Evolutionary conservation across 2,329 filamentous ascomycete genomes (phyloP).

Genomic region (Epichloe gansuensis): DNA sequence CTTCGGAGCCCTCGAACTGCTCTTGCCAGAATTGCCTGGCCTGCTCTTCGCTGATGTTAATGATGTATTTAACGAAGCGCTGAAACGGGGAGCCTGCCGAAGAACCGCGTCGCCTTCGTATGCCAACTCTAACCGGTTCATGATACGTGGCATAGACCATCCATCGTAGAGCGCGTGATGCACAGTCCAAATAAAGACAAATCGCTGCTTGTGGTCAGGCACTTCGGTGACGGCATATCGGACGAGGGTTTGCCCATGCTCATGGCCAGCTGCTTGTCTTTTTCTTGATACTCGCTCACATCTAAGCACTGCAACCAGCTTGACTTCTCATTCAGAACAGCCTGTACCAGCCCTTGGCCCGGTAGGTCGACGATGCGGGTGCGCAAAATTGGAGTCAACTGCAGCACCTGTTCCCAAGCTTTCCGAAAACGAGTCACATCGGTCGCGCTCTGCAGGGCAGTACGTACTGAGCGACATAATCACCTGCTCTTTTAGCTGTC

Average conservation of each 20-base stretch:
- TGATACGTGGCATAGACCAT: constrained; percentile 33
- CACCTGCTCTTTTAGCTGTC: constrained; percentile 2
- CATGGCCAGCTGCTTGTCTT: constrained; percentile 18
- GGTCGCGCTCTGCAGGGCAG: constrained; percentile 1
- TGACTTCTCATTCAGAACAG: constrained; percentile 25
- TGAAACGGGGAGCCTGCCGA: constrained; percentile 19
- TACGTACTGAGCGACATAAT: constrained; percentile 4
- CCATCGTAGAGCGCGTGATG: constrained; percentile 41
- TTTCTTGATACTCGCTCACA: constrained; percentile 21
- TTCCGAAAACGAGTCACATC: background rate
- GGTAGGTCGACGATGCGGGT: constrained; percentile 6
- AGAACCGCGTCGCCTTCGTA: constrained; percentile 20
- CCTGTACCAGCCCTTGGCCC: constrained; percentile 26
- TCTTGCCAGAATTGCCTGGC: constrained; percentile 29
- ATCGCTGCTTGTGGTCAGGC: background rate
- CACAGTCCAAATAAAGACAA: constrained; percentile 24
- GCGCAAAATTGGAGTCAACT: constrained; percentile 5
- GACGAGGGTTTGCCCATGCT: constrained; percentile 10
- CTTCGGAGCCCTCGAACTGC: background rate
- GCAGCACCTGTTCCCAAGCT: constrained; percentile 6
- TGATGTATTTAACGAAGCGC: constrained; percentile 29
- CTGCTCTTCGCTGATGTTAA: constrained; percentile 18
- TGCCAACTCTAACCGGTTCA: constrained; percentile 26
- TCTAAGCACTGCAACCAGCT: constrained; percentile 16
- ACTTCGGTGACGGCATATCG: constrained; percentile 6